These are phyloP conservation scores for Polyporus tsugae DNA, from an alignment of 1,284 basidiomycete genomes.

Conservation along the genomic window DNA sequence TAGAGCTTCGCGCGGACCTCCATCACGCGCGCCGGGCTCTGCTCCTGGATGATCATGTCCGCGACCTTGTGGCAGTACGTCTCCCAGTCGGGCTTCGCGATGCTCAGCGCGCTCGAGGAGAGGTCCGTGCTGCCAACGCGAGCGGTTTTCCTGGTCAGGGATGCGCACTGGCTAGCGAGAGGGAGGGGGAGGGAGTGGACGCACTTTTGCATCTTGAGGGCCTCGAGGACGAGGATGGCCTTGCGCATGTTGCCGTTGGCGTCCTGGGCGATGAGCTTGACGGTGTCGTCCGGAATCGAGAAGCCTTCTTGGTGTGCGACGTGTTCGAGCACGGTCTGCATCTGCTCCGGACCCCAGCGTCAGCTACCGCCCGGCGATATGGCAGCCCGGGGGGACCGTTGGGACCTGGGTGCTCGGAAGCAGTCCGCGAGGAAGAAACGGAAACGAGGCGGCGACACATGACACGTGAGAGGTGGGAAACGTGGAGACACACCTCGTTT, in stretches of 20 bases:
- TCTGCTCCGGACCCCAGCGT: conserved; percentile 54
- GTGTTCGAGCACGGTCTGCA: conserved; percentile 80
- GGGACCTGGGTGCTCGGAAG: neutral
- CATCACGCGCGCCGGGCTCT: conserved; percentile 91
- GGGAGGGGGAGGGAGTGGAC: conserved; percentile 32
- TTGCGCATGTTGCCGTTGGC: conserved; percentile 94
- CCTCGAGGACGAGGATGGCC: conserved; percentile 94
- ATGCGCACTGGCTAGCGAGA: neutral
- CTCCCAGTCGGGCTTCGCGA: conserved; percentile 99
- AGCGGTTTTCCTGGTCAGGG: neutral
- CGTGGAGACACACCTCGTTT: conserved; percentile 67
- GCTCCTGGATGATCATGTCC: conserved; percentile 93
- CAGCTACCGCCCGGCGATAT: neutral
- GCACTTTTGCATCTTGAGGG: conserved; percentile 93
- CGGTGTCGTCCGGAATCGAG: conserved; percentile 78
- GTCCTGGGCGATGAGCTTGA: conserved; percentile 79
- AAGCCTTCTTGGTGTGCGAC: conserved; percentile 89
- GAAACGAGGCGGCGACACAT: neutral
- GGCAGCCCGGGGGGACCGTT: neutral
- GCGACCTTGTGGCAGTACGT: conserved; percentile 95
- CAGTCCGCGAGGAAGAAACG: neutral
- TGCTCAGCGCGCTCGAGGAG: conserved; percentile 69
- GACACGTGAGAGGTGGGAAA: neutral
- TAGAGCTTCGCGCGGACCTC: conserved; percentile 94
- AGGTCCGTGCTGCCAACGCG: conserved; percentile 66